Base-by-base conservation (phyloP, 495 filamentous ascomycete genomes). In the Xylaria scruposa region DNA sequence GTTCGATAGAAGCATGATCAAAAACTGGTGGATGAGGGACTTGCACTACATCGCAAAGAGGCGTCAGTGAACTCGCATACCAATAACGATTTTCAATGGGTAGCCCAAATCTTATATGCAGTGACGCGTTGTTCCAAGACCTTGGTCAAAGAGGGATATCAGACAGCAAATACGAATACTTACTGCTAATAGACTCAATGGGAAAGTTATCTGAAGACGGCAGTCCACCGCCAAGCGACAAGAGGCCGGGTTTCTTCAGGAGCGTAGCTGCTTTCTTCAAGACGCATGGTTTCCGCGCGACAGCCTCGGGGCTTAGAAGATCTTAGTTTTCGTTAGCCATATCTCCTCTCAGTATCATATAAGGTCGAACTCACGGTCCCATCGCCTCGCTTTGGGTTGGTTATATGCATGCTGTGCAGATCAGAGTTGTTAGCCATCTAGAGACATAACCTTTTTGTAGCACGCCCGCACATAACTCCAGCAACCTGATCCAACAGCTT, bases 131-230 rank as follows among this genome's bases (percentile, higher is more conserved):
- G 4, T 12, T 60, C 19, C 19, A n/a, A 4, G 19, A 15, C 5
- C 15, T 21, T 8, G 2, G 58, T 60, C 7, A 21, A 47, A 33
- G 5, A 51, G 65, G 21, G 44, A 3, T 19, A 38, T 15, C 19
- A 21, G 9, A 31, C 6, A 44, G 10, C 31, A 71, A 29, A 31
- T 44, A 31, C 1, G 17, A 19, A 29, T 36, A 59, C 70, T 66
- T 51, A 71, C 70, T 73, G 68, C 72, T 78, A 21, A 86, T 69
- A 8, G 77, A 80, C 49, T 80, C 77, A 69, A 86, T 75, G 51
- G 96, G 97, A 78, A 99, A 98, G 85, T 96, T 93, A 79, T 94
- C 90, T 66, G 91, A 86, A 38, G 92, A 94, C 12, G 96, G 96
- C 42, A 99, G 85, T 3, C 96, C 96, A 72, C 97, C 97, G 68